These are phyloP conservation scores for Sordariomycetes sp. DNA, from an alignment of 2,329 filamentous ascomycete genomes.

Conservation along the genomic window DNA sequence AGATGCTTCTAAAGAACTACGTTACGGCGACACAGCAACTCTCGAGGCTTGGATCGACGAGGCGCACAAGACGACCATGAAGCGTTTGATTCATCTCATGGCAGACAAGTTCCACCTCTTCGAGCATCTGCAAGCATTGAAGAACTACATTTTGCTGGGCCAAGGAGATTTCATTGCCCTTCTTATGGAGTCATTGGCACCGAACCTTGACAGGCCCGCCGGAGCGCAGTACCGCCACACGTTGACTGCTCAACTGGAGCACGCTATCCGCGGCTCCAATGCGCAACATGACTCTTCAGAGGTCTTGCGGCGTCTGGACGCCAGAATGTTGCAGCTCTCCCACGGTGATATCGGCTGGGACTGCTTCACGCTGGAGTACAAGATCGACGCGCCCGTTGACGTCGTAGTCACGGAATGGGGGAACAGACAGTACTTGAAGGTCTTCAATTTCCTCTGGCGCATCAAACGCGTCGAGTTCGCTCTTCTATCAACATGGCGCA, in stretches of 20 bases:
- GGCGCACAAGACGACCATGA: conserved; percentile 97
- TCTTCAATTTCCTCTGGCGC: conserved; percentile 98
- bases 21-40: conserved; percentile 86
- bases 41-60: conserved; percentile 92
- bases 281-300: conserved; percentile 92
- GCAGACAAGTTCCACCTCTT: conserved; percentile 91
- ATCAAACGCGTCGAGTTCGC: conserved; percentile 97
- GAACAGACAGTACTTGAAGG: conserved; percentile 92
- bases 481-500: conserved; percentile 81
- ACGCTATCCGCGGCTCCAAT: conserved; percentile 93
- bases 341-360: conserved; percentile 99
- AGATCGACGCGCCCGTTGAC: conserved; percentile 92
- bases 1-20: conserved; percentile 80
- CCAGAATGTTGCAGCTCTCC: conserved; percentile 94
- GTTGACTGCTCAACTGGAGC: conserved; percentile 92
- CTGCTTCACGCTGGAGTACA: conserved; percentile 97
- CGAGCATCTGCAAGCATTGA: conserved; percentile 82
- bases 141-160: conserved; percentile 88
- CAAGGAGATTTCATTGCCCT: conserved; percentile 96
- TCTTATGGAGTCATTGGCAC: conserved; percentile 90
- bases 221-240: conserved; percentile 95
- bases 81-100: conserved; percentile 87
- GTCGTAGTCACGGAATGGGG: conserved; percentile 96
- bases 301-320: conserved; percentile 82
- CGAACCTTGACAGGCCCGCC: conserved; percentile 90